phyloP scores from a whole-genome alignment of 1,284 basidiomycete species.

The Sphagnurus paluster region DNA sequence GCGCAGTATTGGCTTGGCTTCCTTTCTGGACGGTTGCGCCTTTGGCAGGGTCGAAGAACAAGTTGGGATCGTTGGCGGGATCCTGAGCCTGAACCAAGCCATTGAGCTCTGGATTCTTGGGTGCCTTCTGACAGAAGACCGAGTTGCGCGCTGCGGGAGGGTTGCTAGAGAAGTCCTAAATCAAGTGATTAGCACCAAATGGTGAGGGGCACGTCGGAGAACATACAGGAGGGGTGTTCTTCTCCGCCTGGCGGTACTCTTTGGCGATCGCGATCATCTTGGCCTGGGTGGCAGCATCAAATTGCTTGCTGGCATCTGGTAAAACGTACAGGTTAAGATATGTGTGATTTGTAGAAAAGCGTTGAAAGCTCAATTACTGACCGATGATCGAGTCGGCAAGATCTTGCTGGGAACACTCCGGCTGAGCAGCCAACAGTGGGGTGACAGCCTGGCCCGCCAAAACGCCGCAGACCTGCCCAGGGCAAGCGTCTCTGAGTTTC shows the following conservation, averaged over 20 bases:
- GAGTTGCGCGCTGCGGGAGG: constrained; percentile 50
- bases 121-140: constrained; percentile 53
- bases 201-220: background rate
- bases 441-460: constrained; percentile 52
- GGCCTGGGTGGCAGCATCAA: constrained; percentile 48
- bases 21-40: constrained; percentile 46
- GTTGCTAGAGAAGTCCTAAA: constrained; percentile 53
- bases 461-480: constrained; percentile 48
- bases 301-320: constrained; percentile 52
- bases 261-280: constrained; percentile 56
- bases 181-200: background rate
- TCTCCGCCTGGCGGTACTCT: constrained; percentile 59
- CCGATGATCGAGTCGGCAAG: constrained; percentile 60
- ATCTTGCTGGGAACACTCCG: constrained; percentile 62
- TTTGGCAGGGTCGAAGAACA: constrained; percentile 59
- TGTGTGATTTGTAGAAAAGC: background rate
- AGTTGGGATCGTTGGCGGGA: constrained; percentile 45
- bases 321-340: background rate
- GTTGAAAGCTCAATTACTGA: constrained; percentile 28
- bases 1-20: constrained; percentile 52
- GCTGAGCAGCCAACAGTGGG: constrained; percentile 53
- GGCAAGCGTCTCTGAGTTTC: constrained; percentile 48
- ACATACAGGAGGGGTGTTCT: constrained; percentile 61
- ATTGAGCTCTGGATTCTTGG: constrained; percentile 46
- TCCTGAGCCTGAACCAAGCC: constrained; percentile 53